Percentiles rank a stretch among this genome's conserved stretches.
Evolutionary conservation across 2,329 filamentous ascomycete genomes (phyloP).

Genomic region (Ceratocystis eucalypticola): DNA sequence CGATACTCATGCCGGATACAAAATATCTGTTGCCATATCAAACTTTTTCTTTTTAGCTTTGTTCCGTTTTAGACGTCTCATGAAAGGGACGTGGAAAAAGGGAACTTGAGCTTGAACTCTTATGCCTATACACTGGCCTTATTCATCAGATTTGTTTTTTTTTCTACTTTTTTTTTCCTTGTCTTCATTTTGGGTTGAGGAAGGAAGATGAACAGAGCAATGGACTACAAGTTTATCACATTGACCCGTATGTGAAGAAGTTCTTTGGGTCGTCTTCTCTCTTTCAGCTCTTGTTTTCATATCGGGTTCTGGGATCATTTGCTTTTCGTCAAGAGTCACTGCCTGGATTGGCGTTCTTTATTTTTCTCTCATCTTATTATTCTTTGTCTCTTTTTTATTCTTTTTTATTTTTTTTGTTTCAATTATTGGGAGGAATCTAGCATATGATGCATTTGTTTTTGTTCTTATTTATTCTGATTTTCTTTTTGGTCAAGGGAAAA

Average conservation of each 20-base stretch:
- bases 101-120: neutral
- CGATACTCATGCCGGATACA: neutral
- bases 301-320: neutral
- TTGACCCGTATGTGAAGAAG: neutral
- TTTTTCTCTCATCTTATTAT: neutral
- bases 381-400: neutral
- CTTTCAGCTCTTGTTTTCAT: neutral
- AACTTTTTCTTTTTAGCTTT: neutral
- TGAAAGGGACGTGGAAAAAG: neutral
- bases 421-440: constrained; percentile 1
- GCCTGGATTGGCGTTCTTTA: neutral
- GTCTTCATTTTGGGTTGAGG: neutral
- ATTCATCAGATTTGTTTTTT: neutral
- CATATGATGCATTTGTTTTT: constrained; percentile 2
- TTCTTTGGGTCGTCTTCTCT: neutral
- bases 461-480: neutral
- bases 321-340: neutral
- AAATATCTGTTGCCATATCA: neutral
- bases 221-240: neutral
- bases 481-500: neutral
- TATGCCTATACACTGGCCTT: neutral
- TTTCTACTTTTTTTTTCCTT: neutral
- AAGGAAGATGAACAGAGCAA: neutral
- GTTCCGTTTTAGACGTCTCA: neutral
- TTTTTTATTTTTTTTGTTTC: neutral